Percentiles rank a stretch among this genome's conserved stretches.
Conservation (phyloP, 2,329 filamentous ascomycete species). For the Colletotrichum sp. region DNA sequence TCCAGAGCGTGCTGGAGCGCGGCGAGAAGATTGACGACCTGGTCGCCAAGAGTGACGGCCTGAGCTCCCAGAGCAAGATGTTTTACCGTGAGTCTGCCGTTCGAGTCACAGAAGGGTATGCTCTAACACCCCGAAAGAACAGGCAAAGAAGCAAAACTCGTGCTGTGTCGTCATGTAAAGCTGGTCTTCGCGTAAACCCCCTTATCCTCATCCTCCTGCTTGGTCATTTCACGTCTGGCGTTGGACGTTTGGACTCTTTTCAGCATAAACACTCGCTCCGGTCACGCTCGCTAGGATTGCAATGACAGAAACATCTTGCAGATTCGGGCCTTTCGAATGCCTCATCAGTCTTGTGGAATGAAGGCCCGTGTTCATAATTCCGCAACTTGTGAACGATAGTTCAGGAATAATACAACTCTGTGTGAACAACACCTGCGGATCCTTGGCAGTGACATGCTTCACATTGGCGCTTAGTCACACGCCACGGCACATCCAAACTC, state of each 20-base stretch:
- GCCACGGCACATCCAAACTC: neutral
- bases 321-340: neutral
- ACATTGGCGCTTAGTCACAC: neutral
- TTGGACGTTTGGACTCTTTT: slow-evolving; percentile 25
- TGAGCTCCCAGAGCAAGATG: slow-evolving; percentile 95
- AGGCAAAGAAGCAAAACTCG: slow-evolving; percentile 82
- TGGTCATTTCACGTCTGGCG: slow-evolving; percentile 26
- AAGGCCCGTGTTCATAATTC: slow-evolving; percentile 4
- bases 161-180: slow-evolving; percentile 73
- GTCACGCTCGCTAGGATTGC: slow-evolving; percentile 3
- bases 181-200: neutral
- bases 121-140: slow-evolving; percentile 38
- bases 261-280: slow-evolving; percentile 15
- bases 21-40: slow-evolving; percentile 97
- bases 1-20: slow-evolving; percentile 84
- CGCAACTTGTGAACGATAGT: neutral
- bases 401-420: slow-evolving; percentile 11
- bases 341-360: neutral
- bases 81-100: slow-evolving; percentile 75
- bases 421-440: neutral
- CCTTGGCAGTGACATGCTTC: neutral
- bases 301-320: neutral
- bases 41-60: slow-evolving; percentile 88
- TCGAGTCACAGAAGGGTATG: neutral
- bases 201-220: neutral